A percentile compares a stretch with the other conserved stretches of the same genome.
Evolutionary conservation across 441 rosid genomes (phyloP).

Genomic region (Erodium moschatum): DNA sequence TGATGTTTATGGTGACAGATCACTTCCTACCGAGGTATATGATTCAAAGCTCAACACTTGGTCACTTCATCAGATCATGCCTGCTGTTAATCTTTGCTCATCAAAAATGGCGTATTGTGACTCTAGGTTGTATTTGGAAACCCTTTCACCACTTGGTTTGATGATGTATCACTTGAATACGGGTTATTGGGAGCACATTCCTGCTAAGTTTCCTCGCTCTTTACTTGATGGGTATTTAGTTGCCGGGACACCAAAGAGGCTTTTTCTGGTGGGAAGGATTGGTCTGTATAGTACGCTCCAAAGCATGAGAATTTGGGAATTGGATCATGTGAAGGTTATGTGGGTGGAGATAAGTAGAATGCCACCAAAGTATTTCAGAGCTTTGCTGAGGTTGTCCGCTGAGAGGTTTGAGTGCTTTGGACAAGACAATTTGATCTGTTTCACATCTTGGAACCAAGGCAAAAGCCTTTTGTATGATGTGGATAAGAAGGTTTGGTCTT

Average conservation of each 20-base stretch:
- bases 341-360: conserved; percentile 93
- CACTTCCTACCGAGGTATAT: conserved; percentile 86
- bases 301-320: conserved; percentile 92
- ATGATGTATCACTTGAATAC: conserved; percentile 75
- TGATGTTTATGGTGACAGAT: conserved; percentile 74
- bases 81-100: conserved; percentile 90
- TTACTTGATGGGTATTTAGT: conserved; percentile 85
- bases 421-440: conserved; percentile 82
- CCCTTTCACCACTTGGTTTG: conserved; percentile 90
- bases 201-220: conserved; percentile 85
- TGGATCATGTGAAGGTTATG: conserved; percentile 60
- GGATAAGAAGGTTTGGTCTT: conserved; percentile 24
- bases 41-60: conserved; percentile 67
- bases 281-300: conserved; percentile 83
- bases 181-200: conserved; percentile 86
- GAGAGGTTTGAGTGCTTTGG: conserved; percentile 96
- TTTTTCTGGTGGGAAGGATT: conserved; percentile 84
- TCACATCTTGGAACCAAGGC: conserved; percentile 92
- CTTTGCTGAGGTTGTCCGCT: conserved; percentile 74
- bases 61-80: conserved; percentile 83
- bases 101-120: conserved; percentile 91
- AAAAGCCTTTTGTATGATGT: conserved; percentile 74
- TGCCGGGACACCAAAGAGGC: conserved; percentile 77
- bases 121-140: conserved; percentile 74
- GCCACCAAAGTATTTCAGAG: conserved; percentile 80